phyloP scores from a whole-genome alignment of 768 basidiomycete genomes.

The Tylopilus felleus region DNA sequence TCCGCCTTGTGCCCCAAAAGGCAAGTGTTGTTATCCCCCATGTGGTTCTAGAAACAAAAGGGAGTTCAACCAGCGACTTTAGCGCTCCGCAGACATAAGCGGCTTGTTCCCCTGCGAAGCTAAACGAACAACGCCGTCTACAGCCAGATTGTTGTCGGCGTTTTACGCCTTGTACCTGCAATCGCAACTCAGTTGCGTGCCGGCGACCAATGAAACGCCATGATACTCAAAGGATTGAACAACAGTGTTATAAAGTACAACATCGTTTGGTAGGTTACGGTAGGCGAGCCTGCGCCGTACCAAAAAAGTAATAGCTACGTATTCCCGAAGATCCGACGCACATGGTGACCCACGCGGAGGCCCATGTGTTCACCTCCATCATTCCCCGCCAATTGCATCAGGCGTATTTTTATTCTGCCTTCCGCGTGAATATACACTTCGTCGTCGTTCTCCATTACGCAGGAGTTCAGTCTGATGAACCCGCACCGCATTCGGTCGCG shows the following conservation, averaged over 20 bases:
- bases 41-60: constrained; percentile 27
- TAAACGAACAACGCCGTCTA: constrained; percentile 10
- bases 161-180: background rate
- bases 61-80: constrained; percentile 11
- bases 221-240: background rate
- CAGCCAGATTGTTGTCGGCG: constrained; percentile 1
- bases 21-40: constrained; percentile 29
- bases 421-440: constrained; percentile 29
- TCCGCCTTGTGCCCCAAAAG: constrained; percentile 30
- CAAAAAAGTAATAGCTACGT: constrained; percentile 1
- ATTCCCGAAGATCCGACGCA: constrained; percentile 27
- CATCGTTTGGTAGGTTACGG: background rate
- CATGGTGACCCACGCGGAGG: constrained; percentile 27
- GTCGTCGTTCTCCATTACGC: constrained; percentile 25
- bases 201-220: background rate
- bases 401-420: constrained; percentile 22
- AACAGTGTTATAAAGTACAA: background rate
- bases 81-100: constrained; percentile 1
- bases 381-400: constrained; percentile 13
- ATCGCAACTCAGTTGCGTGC: constrained; percentile 10
- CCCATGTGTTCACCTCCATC: constrained; percentile 11
- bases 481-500: constrained; percentile 22
- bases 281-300: constrained; percentile 19
- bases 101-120: constrained; percentile 17
- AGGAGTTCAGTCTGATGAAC: constrained; percentile 19